Base-by-base conservation (phyloP, 2,329 filamentous ascomycete genomes). In the Fusarium palustre region DNA sequence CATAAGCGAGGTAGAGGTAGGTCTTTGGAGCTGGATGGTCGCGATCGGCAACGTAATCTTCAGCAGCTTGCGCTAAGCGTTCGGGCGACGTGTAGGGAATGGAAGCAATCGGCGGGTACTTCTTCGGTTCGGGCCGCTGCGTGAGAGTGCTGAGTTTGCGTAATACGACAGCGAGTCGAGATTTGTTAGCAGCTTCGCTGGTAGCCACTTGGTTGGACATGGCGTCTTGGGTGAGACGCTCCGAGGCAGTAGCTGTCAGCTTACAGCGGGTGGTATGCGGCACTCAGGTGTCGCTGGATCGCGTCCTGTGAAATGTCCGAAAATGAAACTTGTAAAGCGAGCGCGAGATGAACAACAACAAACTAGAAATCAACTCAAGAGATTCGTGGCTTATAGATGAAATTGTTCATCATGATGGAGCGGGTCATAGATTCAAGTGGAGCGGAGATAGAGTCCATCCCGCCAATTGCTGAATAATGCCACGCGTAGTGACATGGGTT, bases 1-100 rank as follows among this genome's bases (percentile, higher is more conserved):
- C 96, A 77, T 97, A 98, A 13, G 94, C 95, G 24, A 95, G 87
- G 78, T 95, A 95, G 53, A 94, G 86, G 28, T 94, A 84, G 2
- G 91, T 91, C 16, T 72, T 71, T 9, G 70, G 49, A n/a, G 59
- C 55, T 41, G 71, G 55, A 33, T 71, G 49, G 43, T 76, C 64
- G 43, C 72, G 52, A 45, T 71, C 58, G 34, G 75, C 22, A 65
- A 72, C 16, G 43, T 69, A 49, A 49, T 74, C 70, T 39, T 75
- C 72, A 25, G 75, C 65, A n/a, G 76, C 77, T 42, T 75, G 69
- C 16, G 72, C 73, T 8, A 81, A 68, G 3, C 79, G 75, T 38
- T 69, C 59, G 15, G 53, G 8, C 7, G 77, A 76, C 7, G 77
- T 80, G 20, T 52, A 71, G 8, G 77, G 78, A 28, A 81, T 79